Evolutionary conservation across 257 asterid species (phyloP).

Genomic region (Penstemon eatonii): DNA sequence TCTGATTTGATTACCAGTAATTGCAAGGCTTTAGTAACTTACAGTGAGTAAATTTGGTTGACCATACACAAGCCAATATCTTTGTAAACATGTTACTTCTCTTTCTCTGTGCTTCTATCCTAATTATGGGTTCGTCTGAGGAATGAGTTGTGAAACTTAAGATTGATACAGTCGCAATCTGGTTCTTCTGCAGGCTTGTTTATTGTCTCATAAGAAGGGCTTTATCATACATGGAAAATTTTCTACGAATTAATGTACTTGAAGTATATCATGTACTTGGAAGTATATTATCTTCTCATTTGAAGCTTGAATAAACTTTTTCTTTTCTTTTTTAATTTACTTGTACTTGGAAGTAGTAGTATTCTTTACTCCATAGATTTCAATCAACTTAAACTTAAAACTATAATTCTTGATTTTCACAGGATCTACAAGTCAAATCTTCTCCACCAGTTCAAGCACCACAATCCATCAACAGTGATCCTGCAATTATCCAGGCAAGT

Average conservation of each 20-base stretch:
- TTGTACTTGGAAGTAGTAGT: conserved; percentile 1
- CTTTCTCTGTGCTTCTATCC: not conserved
- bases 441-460: conserved; percentile 72
- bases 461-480: conserved; percentile 64
- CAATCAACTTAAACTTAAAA: conserved; percentile 15
- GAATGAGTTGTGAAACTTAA: not conserved
- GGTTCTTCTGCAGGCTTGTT: not conserved
- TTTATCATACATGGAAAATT: not conserved
- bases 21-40: not conserved
- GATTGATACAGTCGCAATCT: not conserved
- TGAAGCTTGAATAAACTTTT: conserved; percentile 5
- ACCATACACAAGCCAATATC: not conserved
- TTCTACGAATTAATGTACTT: not conserved
- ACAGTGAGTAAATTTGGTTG: conserved; percentile 9
- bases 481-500: conserved; percentile 95
- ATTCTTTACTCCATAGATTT: conserved; percentile 5
- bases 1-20: conserved; percentile 7
- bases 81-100: not conserved
- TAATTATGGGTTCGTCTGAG: not conserved
- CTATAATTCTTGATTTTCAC: conserved; percentile 24
- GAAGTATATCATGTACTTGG: not conserved
- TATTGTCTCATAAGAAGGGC: too few species aligned
- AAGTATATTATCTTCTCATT: not conserved
- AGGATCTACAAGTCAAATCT: conserved; percentile 96
- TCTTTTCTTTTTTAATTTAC: not conserved